Evolutionary conservation across 176 grass and related monocot genomes (phyloP), one percentile per base, ranked within the genome.

Genomic region (Tillandsia fasciculata): DNA sequence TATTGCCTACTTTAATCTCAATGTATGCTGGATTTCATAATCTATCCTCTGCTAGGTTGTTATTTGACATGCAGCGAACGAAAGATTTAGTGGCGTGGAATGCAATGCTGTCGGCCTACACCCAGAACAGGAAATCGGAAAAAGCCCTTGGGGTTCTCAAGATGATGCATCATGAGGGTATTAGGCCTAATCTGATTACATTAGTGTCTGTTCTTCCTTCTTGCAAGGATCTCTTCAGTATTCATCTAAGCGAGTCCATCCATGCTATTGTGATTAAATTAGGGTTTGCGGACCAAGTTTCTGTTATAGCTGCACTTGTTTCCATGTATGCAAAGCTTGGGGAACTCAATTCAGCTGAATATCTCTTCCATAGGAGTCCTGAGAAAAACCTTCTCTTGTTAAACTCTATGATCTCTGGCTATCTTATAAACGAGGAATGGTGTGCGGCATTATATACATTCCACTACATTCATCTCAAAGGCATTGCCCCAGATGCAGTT

Each of bases 361-460:
- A 72, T 11, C 64, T 87, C 72, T 87, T 91, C 61, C 50, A 10
- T 49, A 5, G 14, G 23, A 33, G 47, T 67, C 63, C 75, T 0
- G 8, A 48, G 69, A 87, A 82, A 66, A 84, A 48, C 72, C 15
- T 73, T 70, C 72, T 91, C n/a, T 49, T 84, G 78, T 91, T 78
- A 76, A 91, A 91, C 53, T 87, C 81, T 49, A 76, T 91, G 72
- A 87, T 91, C 69, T 91, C 84, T 66, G 88, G 84, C 50, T 84
- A 82, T 76, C 75, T 84, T 74, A 52, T 72, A 50, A 91, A 91
- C 47, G 68, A 58, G 4, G n/a, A 73, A 10, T 82, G 81, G 78
- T 50, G 52, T 26, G 68, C 54, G 65, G 81, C 59, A 53, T 63
- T 87, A 42, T 51, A 75, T 70, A 63, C 59, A 12, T 69, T 87